Evolutionary conservation across 2,329 filamentous ascomycete species (phyloP), one percentile per base, ranked within the genome.

Genomic region (Elsinoe arachidis): DNA sequence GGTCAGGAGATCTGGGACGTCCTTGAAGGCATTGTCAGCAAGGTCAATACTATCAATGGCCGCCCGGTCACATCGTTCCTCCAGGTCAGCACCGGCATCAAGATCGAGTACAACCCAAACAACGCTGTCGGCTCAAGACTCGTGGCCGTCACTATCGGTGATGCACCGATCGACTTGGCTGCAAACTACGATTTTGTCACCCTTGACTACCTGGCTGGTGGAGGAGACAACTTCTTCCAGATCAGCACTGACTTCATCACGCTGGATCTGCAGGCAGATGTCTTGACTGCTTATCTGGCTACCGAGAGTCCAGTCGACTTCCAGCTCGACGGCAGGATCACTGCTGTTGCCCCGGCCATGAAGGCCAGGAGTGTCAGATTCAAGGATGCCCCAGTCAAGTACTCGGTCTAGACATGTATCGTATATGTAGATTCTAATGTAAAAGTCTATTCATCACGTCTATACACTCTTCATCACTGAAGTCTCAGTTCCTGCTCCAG

Each of bases 171-270:
- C 1, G 75, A 80, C 34, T 68, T 73, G 10, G 68, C 67, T 10
- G 68, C 67, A 14, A 70, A 75, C 26, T 86, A 86, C 67, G 76
- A 74, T 10, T 68, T 86, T 17, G 79, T 83, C 14, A 86, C 83
- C 0, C 71, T 84, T 1, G 83, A 86, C 63, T 86, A 85, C 62
- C 62, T 86, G 0, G 81, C 82, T 1, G 76, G 76, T 2, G 82
- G 81, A 1, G 84, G 83, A 12, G 84, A 86, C 63, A 85, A 84
- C 64, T 80, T 85, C 65, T 76, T 83, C 62, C 63, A 63, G 23
- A 58, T 66, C 1, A 67, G 64, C 3, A 69, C 66, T 6, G 69
- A 73, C n/a, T 77, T 78, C 44, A 68, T 74, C 30, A 73, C 71
- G 5, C 71, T 82, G 2, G 79, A 81, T 23, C 76, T 74, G 0